These are phyloP conservation scores for Amanita phalloides DNA, from an alignment of 768 basidiomycete genomes.

Conservation along the genomic window DNA sequence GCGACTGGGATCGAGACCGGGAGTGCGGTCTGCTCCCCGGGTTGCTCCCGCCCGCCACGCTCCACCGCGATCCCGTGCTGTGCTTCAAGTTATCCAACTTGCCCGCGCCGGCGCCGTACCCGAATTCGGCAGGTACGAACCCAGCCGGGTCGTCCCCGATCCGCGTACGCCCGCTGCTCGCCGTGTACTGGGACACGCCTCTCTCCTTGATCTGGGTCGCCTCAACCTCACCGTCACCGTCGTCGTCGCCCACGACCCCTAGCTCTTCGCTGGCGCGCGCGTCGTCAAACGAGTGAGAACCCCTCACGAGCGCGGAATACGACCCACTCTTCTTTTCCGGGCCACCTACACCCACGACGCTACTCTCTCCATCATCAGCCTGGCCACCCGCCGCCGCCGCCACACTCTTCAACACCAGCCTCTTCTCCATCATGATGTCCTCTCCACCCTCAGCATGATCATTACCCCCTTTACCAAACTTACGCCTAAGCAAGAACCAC, in stretches of 20 bases:
- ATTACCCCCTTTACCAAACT: conserved; percentile 8
- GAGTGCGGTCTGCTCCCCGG: too few species aligned
- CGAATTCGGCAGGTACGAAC: too few species aligned
- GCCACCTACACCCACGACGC: background rate
- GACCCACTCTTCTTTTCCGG: background rate
- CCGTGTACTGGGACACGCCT: background rate
- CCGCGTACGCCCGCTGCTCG: conserved; percentile 4
- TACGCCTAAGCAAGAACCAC: conserved; percentile 29
- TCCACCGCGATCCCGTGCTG: background rate
- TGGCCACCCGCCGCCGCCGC: background rate
- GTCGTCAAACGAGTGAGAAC: background rate
- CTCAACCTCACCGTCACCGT: too few species aligned
- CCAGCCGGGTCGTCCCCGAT: conserved; percentile 2
- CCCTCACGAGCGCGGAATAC: background rate
- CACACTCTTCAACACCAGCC: too few species aligned
- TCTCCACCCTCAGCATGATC: too few species aligned
- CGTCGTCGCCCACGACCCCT: background rate
- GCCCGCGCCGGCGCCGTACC: too few species aligned
- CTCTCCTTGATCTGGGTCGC: background rate
- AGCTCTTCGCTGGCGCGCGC: background rate
- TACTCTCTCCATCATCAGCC: background rate
- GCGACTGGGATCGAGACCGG: too few species aligned
- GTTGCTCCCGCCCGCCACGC: background rate
- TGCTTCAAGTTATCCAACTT: background rate
- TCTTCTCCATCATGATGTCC: too few species aligned